Evolutionary conservation across 306 rosid genomes (phyloP), one percentile per base, ranked within the genome.

Genomic region (Glycine soja): DNA sequence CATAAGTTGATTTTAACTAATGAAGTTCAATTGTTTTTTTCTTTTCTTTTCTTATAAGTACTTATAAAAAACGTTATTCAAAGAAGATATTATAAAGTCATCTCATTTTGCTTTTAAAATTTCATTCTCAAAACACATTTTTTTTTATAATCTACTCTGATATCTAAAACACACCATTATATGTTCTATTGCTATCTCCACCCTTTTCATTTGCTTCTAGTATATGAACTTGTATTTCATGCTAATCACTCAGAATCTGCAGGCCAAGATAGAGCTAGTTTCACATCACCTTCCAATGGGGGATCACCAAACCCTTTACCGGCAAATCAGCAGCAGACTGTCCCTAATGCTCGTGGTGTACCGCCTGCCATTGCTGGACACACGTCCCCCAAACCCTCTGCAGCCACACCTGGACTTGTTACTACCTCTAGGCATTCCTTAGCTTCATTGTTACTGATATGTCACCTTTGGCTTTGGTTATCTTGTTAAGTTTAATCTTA

Each of bases 251-350:
- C 15, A 70, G 48, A 82, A 77, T 14, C 9, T 87, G 80, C 92
- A 91, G 95, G 92, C 78, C 69, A 87, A 78, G 91, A 88, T 81
- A 61, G 19, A 66, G 67, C 47, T 52, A 85, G 77, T 86, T 79
- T 66, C 51, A 54, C 83, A 13, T 83, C 89, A 56, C 86, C 92
- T 6, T 67, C 85, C 36, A 61, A 7, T 46, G 82, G 54, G 12
- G 88, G 83, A 58, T 87, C 91, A 10, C 72, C 90, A 68, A 81
- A 53, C 67, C 83, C 88, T 53, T 57, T 87, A 72, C 89, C 95
- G 32, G 77, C 86, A 45, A 86, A 70, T 78, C 86, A 86, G 82
- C 92, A 87, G 68, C 89, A 82, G 84, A 86, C 73, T 47, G 42
- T 75, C 67, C 86, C 89, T 14, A 85, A 83, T 14, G 54, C 85